Evolutionary conservation across 768 basidiomycete species (phyloP), one percentile per base, ranked within the genome.

Genomic region (Russula virescens): DNA sequence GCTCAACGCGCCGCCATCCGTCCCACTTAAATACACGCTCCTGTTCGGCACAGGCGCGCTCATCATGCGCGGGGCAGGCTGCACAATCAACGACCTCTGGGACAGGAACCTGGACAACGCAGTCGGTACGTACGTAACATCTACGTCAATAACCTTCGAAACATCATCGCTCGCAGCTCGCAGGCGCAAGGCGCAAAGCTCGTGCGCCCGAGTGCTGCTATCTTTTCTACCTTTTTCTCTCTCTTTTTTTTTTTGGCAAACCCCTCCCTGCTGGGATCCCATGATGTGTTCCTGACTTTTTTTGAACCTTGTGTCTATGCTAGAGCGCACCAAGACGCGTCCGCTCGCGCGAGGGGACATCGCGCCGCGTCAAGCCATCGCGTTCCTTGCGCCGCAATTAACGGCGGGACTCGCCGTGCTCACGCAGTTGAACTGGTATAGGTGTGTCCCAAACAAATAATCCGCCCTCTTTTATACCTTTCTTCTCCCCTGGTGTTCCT

Each of bases 31-130:
- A 19, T 96, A 94, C 70, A 77, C 92, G 51, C 76, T 83, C 38
- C 77, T 98, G 1, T 98, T 98, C 70, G 95, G 92, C 2, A 72
- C 87, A 11, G 97, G 97, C 1, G 94, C 97, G 0, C 68, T 97
- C 48, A 81, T 98, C 55, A 99, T 99, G 97, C 86, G 97, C 21
- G 93, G 96, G 6, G 97, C 97, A 23, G 97, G 97, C 3, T 99
- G 97, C 74, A 98, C 93, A 3, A 96, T 99, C 68, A 99, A 99
- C 73, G 97, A 99, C 71, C 86, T 99, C 86, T 98, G 97, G 96
- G 97, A 99, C 75, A 81, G 80, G 66, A 85, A 91, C 64, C 83
- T 97, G 49, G 97, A 99, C 79, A 86, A 85, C 71, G 86, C 87
- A 43, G 97, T 98, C 53, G 94, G 95, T 94, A 70, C 61, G 83